Evolutionary conservation across 805 yeast species (phyloP).

Genomic region (Cyberlindnera bimundalis): DNA sequence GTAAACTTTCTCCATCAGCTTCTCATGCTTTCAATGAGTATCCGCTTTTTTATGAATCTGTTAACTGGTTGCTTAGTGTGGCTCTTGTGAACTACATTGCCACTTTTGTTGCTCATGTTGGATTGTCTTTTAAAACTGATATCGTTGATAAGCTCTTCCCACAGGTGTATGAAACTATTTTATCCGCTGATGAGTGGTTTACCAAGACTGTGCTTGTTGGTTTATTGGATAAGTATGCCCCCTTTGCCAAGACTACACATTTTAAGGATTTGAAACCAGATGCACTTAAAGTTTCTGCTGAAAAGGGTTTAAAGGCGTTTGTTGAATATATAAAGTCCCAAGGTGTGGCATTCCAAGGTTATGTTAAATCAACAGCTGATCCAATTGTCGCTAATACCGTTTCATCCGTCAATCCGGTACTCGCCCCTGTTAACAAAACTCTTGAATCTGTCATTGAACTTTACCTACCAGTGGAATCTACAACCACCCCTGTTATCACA

Average conservation of each 20-base stretch:
- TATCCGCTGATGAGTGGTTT: slow-evolving; percentile 8
- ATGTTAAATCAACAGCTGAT: slow-evolving; percentile 10
- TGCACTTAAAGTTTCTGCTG: slow-evolving; percentile 2
- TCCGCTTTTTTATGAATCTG: slow-evolving; percentile 13
- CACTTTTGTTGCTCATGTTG: slow-evolving; percentile 8
- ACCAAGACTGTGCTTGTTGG: slow-evolving; percentile 6
- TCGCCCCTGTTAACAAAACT: slow-evolving; percentile 18
- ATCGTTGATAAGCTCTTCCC: slow-evolving; percentile 9
- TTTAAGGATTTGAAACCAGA: slow-evolving; percentile 9
- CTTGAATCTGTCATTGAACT: slow-evolving; percentile 13
- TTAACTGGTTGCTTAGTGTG: slow-evolving; percentile 7
- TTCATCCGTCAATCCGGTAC: slow-evolving; percentile 16
- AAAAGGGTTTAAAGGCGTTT: not conserved
- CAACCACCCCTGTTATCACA: not conserved
- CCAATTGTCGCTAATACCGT: slow-evolving; percentile 13
- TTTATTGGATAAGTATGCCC: slow-evolving; percentile 9
- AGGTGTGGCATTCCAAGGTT: not conserved
- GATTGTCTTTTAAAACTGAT: slow-evolving; percentile 9
- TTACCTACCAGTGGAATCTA: slow-evolving; percentile 13
- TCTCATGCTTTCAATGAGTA: slow-evolving; percentile 14
- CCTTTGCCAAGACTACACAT: slow-evolving; percentile 9
- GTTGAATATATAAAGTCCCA: not conserved
- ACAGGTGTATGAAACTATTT: slow-evolving; percentile 3
- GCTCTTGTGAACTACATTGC: slow-evolving; percentile 15
- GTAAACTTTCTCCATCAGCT: slow-evolving; percentile 14